A percentile compares a stretch with the other conserved stretches of the same genome.
These are phyloP conservation scores for Rosa chinensis DNA, from an alignment of 306 rosid genomes.

Conservation along the genomic window DNA sequence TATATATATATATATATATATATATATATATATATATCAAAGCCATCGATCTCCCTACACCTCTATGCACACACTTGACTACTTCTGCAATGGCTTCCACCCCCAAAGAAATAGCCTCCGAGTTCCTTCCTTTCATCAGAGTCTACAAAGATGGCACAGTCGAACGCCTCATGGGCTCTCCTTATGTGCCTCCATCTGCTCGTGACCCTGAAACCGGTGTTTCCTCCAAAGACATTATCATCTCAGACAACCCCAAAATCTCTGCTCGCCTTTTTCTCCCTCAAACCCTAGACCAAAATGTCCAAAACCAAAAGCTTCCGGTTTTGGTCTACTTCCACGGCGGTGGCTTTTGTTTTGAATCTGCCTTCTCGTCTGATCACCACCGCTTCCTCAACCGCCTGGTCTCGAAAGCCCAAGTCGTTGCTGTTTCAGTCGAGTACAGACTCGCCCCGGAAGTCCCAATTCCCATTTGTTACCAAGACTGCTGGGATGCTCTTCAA, in stretches of 20 bases:
- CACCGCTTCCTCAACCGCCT: constrained; percentile 45
- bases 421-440: constrained; percentile 55
- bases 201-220: constrained; percentile 35
- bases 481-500: constrained; percentile 45
- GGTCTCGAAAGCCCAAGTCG: constrained; percentile 37
- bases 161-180: constrained; percentile 38
- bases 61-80: neutral
- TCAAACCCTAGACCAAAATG: neutral
- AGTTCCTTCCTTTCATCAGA: constrained; percentile 36
- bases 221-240: constrained; percentile 47
- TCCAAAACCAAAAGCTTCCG: constrained; percentile 31
- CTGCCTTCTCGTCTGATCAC: constrained; percentile 43
- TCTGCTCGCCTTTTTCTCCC: constrained; percentile 55
- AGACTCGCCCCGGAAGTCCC: constrained; percentile 46
- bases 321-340: constrained; percentile 55
- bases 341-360: constrained; percentile 40
- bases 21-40: neutral
- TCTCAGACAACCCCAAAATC: constrained; percentile 38
- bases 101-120: constrained; percentile 38
- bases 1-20: no score
- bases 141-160: constrained; percentile 52
- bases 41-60: neutral
- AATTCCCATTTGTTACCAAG: constrained; percentile 50
- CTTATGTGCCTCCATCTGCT: constrained; percentile 34
- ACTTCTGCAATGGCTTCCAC: constrained; percentile 7